A percentile compares a stretch with the other conserved stretches of the same genome.
phyloP scores from a whole-genome alignment of 2,329 filamentous ascomycete species.

The Juglanconis juglandina region DNA sequence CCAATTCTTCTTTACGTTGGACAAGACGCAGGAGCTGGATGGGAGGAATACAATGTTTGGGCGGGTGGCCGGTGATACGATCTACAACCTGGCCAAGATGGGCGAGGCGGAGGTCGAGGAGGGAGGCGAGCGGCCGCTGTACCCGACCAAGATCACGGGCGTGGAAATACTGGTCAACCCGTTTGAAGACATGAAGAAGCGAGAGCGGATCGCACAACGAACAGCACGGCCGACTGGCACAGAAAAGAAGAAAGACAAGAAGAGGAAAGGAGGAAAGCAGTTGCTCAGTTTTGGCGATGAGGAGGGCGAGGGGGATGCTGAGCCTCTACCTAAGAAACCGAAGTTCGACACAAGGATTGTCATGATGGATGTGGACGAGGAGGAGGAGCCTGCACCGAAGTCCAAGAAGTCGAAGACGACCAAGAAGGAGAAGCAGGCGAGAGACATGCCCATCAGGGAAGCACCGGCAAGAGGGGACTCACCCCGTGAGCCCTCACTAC shows the following conservation, averaged over 20 bases:
- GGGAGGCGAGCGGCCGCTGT: slow-evolving; percentile 77
- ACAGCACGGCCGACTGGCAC: slow-evolving; percentile 41
- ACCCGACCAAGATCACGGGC: slow-evolving; percentile 73
- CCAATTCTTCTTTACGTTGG: slow-evolving; percentile 95
- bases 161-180: slow-evolving; percentile 78
- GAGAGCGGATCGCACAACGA: slow-evolving; percentile 54
- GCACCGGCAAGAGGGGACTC: slow-evolving; percentile 26
- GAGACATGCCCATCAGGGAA: slow-evolving; percentile 23
- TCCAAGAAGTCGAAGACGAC: slow-evolving; percentile 26
- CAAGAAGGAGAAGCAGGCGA: slow-evolving; percentile 26
- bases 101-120: slow-evolving; percentile 80
- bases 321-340: slow-evolving; percentile 66
- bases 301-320: slow-evolving; percentile 55
- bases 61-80: slow-evolving; percentile 85
- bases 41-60: slow-evolving; percentile 94
- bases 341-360: slow-evolving; percentile 78
- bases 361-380: slow-evolving; percentile 62
- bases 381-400: slow-evolving; percentile 29
- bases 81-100: slow-evolving; percentile 94
- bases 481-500: slow-evolving; percentile 5
- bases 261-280: slow-evolving; percentile 72
- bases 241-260: slow-evolving; percentile 58
- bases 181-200: slow-evolving; percentile 76
- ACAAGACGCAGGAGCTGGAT: slow-evolving; percentile 77
- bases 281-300: slow-evolving; percentile 75